Evolutionary conservation across 2,329 filamentous ascomycete genomes (phyloP), one percentile per base, ranked within the genome.

Genomic region (Aspergillus fumigatus): DNA sequence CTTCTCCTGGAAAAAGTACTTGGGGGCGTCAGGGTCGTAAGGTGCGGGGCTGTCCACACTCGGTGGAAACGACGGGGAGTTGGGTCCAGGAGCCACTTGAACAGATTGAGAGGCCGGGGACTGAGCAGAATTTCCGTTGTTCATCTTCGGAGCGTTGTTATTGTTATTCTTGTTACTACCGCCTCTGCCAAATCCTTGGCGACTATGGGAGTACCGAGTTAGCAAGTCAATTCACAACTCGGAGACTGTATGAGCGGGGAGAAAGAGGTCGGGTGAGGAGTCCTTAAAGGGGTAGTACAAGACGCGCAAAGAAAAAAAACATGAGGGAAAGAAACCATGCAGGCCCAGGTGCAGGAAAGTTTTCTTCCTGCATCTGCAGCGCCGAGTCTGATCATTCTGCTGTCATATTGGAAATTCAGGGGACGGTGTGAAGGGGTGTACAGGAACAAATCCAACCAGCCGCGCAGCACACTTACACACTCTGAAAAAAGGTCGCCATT

Each of bases 1-100:
- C 65, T 79, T 79, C 68, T 80, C 78, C 62, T 78, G 75, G 61
- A 80, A 78, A 63, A 80, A 80, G 64, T 78, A 79, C 62, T 80
- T 80, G 35, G 75, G 72, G n/a, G 73, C 67, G 62, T 74, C 71
- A 55, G 77, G 73, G 35, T 75, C 73, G 60, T 75, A 75, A 41
- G 61, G 63, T 54, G 66, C 62, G 59, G 70, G 63, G 60, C 67
- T 73, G 52, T 77, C 75, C 38, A 72, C 55, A 49, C 65, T 73
- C 49, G 74, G 74, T 8, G 71, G 67, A 40, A 75, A 59, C 19
- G 75, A 75, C n/a, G 73, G 70, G 10, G 75, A 76, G 58, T 72
- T 75, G 35, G 72, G 63, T 54, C 75, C 65, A 51, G 59, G 66
- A 56, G 55, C 67, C 61, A 59, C 67, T 53, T 69, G 65, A 27